phyloP scores from a whole-genome alignment of 768 basidiomycete genomes.

The Nevesoporus exiguus region DNA sequence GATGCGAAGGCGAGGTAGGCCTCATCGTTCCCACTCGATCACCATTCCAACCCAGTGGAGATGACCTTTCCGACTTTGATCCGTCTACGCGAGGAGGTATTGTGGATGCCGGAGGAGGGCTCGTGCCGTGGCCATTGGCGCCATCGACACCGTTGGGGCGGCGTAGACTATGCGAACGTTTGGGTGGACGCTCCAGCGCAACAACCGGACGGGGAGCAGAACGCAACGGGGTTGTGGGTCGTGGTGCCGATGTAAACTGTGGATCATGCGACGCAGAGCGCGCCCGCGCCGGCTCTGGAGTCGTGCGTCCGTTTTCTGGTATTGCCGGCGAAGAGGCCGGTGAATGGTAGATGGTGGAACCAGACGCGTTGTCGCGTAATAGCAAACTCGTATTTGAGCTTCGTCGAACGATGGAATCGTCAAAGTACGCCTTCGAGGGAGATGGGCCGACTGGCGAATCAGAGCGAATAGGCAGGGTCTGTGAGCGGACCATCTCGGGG shows the following conservation, averaged over 20 bases:
- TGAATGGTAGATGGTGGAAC: constrained; percentile 31
- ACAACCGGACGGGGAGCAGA: constrained; percentile 24
- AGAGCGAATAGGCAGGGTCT: constrained; percentile 24
- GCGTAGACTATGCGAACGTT: constrained; percentile 32
- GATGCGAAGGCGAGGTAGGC: constrained; percentile 59
- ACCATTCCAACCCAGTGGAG: constrained; percentile 18
- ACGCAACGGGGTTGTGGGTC: constrained; percentile 17
- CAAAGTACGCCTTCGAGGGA: constrained; percentile 15
- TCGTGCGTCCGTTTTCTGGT: constrained; percentile 32
- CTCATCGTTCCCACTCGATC: constrained; percentile 21
- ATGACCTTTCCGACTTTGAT: constrained; percentile 17
- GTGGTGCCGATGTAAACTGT: background rate
- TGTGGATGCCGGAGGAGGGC: constrained; percentile 7
- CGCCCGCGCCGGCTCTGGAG: constrained; percentile 40
- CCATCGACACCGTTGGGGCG: constrained; percentile 11
- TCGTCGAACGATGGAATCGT: constrained; percentile 15
- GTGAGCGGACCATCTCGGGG: constrained; percentile 32
- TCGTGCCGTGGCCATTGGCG: background rate
- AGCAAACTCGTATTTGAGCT: constrained; percentile 25
- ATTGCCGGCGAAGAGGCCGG: constrained; percentile 40
- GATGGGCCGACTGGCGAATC: constrained; percentile 24
- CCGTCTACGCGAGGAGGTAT: constrained; percentile 18
- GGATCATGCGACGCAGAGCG: constrained; percentile 36
- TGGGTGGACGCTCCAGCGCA: constrained; percentile 35
- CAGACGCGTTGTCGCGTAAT: constrained; percentile 28